Percentiles rank a stretch among this genome's conserved stretches.
Conservation (phyloP, 164 flowering plant genomes). For the Buxus sempervirens region DNA sequence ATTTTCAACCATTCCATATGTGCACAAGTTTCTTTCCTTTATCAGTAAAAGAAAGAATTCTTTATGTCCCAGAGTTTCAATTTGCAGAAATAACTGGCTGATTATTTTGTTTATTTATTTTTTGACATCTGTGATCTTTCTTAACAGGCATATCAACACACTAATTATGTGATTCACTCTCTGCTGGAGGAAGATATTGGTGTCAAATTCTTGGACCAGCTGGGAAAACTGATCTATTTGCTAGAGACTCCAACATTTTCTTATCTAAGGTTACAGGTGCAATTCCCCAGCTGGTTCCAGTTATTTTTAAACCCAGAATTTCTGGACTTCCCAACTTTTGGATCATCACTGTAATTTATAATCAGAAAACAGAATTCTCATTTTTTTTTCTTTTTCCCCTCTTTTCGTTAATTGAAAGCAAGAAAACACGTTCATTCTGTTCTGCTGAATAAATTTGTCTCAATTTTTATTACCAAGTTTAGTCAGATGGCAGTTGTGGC, state of each 20-base stretch:
- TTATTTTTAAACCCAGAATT: neutral
- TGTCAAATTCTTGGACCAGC: constrained; percentile 87
- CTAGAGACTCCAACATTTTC: constrained; percentile 96
- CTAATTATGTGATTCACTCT: constrained; percentile 77
- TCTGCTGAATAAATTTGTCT: no score
- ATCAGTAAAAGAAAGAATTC: no score
- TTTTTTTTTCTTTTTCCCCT: neutral
- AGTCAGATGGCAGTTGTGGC: neutral
- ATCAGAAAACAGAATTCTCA: no score
- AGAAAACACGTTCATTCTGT: neutral
- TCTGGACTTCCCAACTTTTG: neutral
- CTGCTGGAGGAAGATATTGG: constrained; percentile 89
- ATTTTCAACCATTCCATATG: neutral
- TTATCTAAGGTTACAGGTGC: constrained; percentile 93
- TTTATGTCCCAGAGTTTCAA: no score
- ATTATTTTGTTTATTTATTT: neutral
- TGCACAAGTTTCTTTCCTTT: no score
- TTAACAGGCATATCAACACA: constrained; percentile 84
- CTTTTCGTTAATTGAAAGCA: neutral
- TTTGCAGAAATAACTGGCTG: no score
- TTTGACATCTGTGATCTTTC: constrained; percentile 5
- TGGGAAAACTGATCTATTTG: constrained; percentile 86
- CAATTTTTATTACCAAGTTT: neutral
- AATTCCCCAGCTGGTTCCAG: neutral
- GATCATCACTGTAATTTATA: neutral